phyloP scores from a whole-genome alignment of 2,329 filamentous ascomycete genomes.

The Fusarium sarcochroum region DNA sequence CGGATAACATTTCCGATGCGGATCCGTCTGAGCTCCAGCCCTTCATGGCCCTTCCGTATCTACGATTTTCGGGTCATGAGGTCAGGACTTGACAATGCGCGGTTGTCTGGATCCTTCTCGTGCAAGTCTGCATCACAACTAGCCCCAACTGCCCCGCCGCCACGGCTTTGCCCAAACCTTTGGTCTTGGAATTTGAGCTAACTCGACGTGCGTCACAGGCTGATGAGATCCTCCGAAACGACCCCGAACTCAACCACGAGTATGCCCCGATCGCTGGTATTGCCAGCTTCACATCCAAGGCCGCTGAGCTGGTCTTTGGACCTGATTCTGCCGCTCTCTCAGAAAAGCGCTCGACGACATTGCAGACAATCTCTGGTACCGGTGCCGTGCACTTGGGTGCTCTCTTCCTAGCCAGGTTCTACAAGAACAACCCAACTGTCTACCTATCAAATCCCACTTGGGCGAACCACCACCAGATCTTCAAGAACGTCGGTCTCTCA shows the following conservation, averaged over 20 bases:
- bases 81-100: constrained; percentile 27
- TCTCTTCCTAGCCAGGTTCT: constrained; percentile 95
- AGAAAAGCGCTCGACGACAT: constrained; percentile 83
- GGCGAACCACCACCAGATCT: constrained; percentile 99
- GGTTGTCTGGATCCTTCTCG: constrained; percentile 30
- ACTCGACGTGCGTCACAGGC: constrained; percentile 70
- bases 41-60: constrained; percentile 23
- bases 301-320: constrained; percentile 91
- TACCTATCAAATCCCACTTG: constrained; percentile 97
- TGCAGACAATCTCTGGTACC: constrained; percentile 98
- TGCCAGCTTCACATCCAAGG: constrained; percentile 86
- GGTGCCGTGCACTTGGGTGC: constrained; percentile 94
- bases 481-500: constrained; percentile 86
- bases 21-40: constrained; percentile 21
- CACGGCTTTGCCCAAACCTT: constrained; percentile 17
- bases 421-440: constrained; percentile 79
- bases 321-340: constrained; percentile 82
- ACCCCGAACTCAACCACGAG: constrained; percentile 95
- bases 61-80: constrained; percentile 42
- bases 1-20: constrained; percentile 14
- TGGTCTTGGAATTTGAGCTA: constrained; percentile 36
- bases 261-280: constrained; percentile 97
- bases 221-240: constrained; percentile 88
- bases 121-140: constrained; percentile 31
- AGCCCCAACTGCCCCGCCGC: constrained; percentile 33